These are phyloP conservation scores for Ophiosphaerella narmari DNA, from an alignment of 2,329 filamentous ascomycete genomes.

Conservation along the genomic window DNA sequence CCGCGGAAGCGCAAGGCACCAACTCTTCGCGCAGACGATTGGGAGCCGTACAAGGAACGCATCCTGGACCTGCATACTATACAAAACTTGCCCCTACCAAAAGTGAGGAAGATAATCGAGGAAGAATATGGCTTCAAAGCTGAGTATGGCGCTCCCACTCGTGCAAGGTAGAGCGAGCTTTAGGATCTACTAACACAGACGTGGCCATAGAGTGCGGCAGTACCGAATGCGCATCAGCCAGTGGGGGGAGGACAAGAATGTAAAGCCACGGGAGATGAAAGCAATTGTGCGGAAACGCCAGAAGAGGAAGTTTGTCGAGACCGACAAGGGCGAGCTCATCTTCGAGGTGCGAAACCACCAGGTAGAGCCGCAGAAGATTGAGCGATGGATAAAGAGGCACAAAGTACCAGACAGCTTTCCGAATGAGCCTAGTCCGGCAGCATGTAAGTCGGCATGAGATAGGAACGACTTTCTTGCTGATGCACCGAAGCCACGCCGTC, in stretches of 20 bases:
- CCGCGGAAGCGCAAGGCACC: slow-evolving; percentile 23
- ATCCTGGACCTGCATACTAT: slow-evolving; percentile 14
- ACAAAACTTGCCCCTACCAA: slow-evolving; percentile 5
- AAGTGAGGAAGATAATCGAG: slow-evolving; percentile 15
- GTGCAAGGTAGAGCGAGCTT: background rate
- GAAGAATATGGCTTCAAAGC: slow-evolving; percentile 16
- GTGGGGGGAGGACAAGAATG: slow-evolving; percentile 24
- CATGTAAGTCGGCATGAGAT: slow-evolving; percentile 17
- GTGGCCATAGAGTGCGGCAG: slow-evolving; percentile 7
- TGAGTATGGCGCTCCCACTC: slow-evolving; percentile 13
- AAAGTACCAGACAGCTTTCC: slow-evolving; percentile 13
- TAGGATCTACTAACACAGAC: background rate
- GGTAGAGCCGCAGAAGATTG: slow-evolving; percentile 24
- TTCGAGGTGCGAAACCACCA: slow-evolving; percentile 16
- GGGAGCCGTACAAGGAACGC: slow-evolving; percentile 22
- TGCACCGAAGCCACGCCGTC: slow-evolving; percentile 20
- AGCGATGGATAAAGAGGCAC: slow-evolving; percentile 27
- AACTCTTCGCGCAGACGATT: slow-evolving; percentile 22
- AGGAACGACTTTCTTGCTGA: slow-evolving; percentile 6
- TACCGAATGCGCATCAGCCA: slow-evolving; percentile 20
- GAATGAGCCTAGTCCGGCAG: slow-evolving; percentile 21
- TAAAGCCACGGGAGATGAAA: slow-evolving; percentile 25
- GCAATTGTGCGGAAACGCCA: slow-evolving; percentile 28
- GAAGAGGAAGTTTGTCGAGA: slow-evolving; percentile 21
- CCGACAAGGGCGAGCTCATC: slow-evolving; percentile 7